A percentile compares a stretch with the other conserved stretches of the same genome.
phyloP scores from a whole-genome alignment of 2,329 filamentous ascomycete genomes.

The Cladosporium sp. region DNA sequence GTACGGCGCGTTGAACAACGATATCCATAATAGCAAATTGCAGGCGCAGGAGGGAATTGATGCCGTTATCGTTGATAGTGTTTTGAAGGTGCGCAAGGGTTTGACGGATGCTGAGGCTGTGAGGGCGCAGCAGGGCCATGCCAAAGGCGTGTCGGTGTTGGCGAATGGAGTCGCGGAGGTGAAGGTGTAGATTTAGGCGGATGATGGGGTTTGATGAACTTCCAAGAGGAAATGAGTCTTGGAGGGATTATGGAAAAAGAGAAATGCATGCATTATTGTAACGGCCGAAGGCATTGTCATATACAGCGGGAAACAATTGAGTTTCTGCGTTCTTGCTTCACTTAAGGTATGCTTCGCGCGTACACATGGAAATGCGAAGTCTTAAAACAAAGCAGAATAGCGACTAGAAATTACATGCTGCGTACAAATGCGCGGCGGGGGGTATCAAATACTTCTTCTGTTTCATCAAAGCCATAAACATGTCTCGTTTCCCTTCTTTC shows the following conservation, averaged over 20 bases:
- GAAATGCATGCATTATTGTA: neutral
- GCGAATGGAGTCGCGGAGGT: neutral
- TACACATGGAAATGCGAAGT: too few species aligned
- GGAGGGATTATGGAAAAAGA: neutral
- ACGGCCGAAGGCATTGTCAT: too few species aligned
- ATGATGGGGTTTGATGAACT: neutral
- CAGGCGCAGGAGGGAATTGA: constrained; percentile 96
- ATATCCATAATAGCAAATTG: constrained; percentile 75
- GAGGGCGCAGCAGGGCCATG: constrained; percentile 7
- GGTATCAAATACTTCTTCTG: neutral
- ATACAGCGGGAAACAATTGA: too few species aligned
- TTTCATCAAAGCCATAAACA: neutral
- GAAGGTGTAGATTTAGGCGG: neutral
- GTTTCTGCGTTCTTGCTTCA: too few species aligned
- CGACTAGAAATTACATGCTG: too few species aligned
- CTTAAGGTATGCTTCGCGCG: too few species aligned
- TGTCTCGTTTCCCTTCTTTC: neutral
- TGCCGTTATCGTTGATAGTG: constrained; percentile 93
- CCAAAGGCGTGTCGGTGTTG: neutral
- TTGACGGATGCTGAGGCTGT: constrained; percentile 52
- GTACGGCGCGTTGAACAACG: constrained; percentile 88
- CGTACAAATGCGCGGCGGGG: neutral
- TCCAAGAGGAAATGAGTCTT: constrained; percentile 22
- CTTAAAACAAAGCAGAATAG: too few species aligned
- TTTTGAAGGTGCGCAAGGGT: constrained; percentile 86